Base-by-base conservation (phyloP, 2,329 filamentous ascomycete genomes). In the Nemania diffusa region DNA sequence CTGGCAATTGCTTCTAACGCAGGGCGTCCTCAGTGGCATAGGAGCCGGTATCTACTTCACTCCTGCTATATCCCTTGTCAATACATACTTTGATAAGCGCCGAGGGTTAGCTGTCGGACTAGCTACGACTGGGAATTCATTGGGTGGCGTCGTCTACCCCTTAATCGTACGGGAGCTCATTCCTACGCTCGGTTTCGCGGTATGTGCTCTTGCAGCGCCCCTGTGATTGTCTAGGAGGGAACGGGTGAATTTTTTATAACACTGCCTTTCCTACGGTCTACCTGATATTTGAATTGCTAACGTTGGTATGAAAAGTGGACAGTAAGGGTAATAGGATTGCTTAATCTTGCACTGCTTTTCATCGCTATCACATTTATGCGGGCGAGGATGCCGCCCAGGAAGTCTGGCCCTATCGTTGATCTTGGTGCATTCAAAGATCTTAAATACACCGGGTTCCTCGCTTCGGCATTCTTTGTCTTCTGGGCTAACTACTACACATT, bases 271-370 rank as follows among this genome's bases (percentile, higher is more conserved):
- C n/a, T n/a, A n/a, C n/a, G n/a, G n/a, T n/a, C n/a, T n/a, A n/a
- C n/a, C 29, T 9, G 11, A 22, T 56, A 17, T 44, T 42, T 24
- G 1, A 22, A 22, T 42, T 27, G 37, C 64, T 67, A 63, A 67
- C 26, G 11, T 56, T 17, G 3, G 22, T 32, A 24, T 24, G 17
- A 13, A 63, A 58, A 71, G 51, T 78, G 77, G 77, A 77, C 77
- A 2, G 72, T 75, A 17, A 72, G 77, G 53, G 74, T 78, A 6
- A 71, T 78, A 15, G 77, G 73, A n/a, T 77, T 78, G 29, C 76
- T 94, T 44, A 98, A 98, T 79, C 86, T 91, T 48, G 93, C 92
- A 0, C 93, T 92, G 27, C 90, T 98, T 55, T 90, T 97, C 29
- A 89, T 97, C 69, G 95, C 74, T 15, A 60, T 77, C 4, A 57